Conservation (phyloP, 2,329 filamentous ascomycete species). For the Sarocladium strictum region DNA sequence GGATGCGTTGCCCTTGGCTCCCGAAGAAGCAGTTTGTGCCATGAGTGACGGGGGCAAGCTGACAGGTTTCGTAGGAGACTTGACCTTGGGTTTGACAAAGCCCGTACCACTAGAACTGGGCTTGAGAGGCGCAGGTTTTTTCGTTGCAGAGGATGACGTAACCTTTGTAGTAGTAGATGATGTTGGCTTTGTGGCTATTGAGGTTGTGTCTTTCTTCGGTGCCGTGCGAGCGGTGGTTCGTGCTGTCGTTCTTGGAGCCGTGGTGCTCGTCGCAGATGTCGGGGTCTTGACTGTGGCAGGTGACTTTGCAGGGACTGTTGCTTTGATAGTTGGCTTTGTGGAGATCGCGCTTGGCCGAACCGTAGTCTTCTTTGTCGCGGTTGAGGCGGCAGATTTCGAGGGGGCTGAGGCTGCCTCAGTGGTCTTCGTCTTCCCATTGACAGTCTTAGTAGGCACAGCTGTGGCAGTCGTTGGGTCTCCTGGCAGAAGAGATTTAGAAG, state of each 20-base stretch:
- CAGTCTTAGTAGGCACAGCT: constrained; percentile 10
- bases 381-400: neutral
- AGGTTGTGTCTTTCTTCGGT: constrained; percentile 28
- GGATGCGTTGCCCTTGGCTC: constrained; percentile 44
- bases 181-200: constrained; percentile 21
- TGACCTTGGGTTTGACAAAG: constrained; percentile 54
- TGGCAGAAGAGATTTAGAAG: constrained; percentile 23
- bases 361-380: constrained; percentile 13
- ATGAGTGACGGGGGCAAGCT: constrained; percentile 62
- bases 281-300: constrained; percentile 16
- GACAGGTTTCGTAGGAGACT: constrained; percentile 64
- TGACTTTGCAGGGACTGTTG: constrained; percentile 15
- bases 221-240: constrained; percentile 19
- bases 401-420: neutral
- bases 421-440: constrained; percentile 16
- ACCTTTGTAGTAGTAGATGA: constrained; percentile 21
- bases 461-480: constrained; percentile 20
- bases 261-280: constrained; percentile 18
- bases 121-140: constrained; percentile 39
- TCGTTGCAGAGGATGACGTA: constrained; percentile 26
- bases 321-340: constrained; percentile 18
- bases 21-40: constrained; percentile 64
- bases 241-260: constrained; percentile 23
- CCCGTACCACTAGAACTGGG: constrained; percentile 31
- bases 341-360: constrained; percentile 19